Evolutionary conservation across 345 rosid species (phyloP).

Genomic region (Laguncularia racemosa): DNA sequence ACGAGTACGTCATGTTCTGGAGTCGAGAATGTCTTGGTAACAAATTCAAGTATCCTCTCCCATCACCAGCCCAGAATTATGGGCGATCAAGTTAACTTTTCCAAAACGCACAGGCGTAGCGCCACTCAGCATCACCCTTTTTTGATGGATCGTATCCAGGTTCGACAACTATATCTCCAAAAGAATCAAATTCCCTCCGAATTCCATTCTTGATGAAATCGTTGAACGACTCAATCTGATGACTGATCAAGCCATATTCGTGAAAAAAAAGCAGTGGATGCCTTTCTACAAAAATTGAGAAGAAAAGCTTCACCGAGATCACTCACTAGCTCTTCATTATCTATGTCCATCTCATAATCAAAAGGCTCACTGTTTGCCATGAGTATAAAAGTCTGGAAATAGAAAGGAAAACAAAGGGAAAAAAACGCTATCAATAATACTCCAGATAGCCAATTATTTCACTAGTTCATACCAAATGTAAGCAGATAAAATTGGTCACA

Average conservation of each 20-base stretch:
- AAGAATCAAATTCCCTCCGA: conserved; percentile 51
- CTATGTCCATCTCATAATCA: conserved; percentile 15
- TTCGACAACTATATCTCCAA: conserved; percentile 53
- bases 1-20: conserved; percentile 88
- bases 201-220: conserved; percentile 59
- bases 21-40: conserved; percentile 78
- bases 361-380: neutral
- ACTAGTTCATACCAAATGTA: too few relatives aligned
- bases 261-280: conserved; percentile 51
- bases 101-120: conserved; percentile 62
- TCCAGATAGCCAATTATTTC: too few relatives aligned
- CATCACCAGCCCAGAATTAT: conserved; percentile 32
- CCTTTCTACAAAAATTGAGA: conserved; percentile 51
- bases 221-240: conserved; percentile 77
- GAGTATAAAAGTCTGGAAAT: too few relatives aligned
- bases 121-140: conserved; percentile 60
- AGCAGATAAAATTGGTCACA: too few relatives aligned
- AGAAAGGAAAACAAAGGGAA: too few relatives aligned
- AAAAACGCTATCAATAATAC: too few relatives aligned
- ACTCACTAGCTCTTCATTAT: conserved; percentile 21
- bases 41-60: conserved; percentile 30
- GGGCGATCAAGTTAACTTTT: conserved; percentile 50
- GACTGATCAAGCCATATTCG: conserved; percentile 71
- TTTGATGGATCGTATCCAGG: conserved; percentile 66
- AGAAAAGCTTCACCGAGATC: conserved; percentile 46